phyloP scores from a whole-genome alignment of 805 yeast species.

The Cephaloascus fragrans region DNA sequence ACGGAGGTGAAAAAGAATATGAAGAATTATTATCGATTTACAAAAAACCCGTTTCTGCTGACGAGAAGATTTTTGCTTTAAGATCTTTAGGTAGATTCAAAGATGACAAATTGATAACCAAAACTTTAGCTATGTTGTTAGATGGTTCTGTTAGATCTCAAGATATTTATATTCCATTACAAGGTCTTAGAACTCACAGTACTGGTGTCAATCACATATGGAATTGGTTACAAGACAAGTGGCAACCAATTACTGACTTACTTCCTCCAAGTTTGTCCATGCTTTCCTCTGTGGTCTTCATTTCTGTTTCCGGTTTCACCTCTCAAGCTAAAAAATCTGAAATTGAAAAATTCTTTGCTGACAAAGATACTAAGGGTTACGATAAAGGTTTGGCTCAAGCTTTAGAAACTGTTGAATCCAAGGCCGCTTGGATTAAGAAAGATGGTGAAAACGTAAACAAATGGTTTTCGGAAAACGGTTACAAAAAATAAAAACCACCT shows the following conservation, averaged over 20 bases:
- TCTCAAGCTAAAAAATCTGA: constrained; percentile 40
- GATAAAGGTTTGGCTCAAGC: constrained; percentile 57
- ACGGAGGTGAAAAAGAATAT: constrained; percentile 54
- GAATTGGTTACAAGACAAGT: constrained; percentile 63
- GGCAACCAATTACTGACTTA: constrained; percentile 56
- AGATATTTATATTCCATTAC: constrained; percentile 72
- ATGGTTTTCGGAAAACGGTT: constrained; percentile 37
- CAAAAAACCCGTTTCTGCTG: constrained; percentile 48
- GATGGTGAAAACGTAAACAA: constrained; percentile 34
- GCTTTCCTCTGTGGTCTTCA: constrained; percentile 64
- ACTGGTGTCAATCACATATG: constrained; percentile 64
- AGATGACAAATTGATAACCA: constrained; percentile 39
- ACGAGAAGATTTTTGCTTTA: constrained; percentile 64
- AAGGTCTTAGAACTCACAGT: constrained; percentile 53
- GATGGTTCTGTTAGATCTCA: constrained; percentile 56
- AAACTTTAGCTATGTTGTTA: constrained; percentile 46
- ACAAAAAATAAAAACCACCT: constrained; percentile 7
- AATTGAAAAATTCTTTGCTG: constrained; percentile 40
- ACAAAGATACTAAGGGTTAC: constrained; percentile 50
- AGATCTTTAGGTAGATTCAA: constrained; percentile 58
- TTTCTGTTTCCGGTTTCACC: constrained; percentile 55
- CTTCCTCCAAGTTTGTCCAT: constrained; percentile 77
- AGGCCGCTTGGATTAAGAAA: constrained; percentile 48
- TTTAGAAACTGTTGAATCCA: constrained; percentile 49
- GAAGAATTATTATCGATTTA: constrained; percentile 54